Percentiles rank a stretch among this genome's conserved stretches.
These are phyloP conservation scores for Phoenix dactylifera DNA, from an alignment of 176 grass and related monocot species.

Conservation along the genomic window DNA sequence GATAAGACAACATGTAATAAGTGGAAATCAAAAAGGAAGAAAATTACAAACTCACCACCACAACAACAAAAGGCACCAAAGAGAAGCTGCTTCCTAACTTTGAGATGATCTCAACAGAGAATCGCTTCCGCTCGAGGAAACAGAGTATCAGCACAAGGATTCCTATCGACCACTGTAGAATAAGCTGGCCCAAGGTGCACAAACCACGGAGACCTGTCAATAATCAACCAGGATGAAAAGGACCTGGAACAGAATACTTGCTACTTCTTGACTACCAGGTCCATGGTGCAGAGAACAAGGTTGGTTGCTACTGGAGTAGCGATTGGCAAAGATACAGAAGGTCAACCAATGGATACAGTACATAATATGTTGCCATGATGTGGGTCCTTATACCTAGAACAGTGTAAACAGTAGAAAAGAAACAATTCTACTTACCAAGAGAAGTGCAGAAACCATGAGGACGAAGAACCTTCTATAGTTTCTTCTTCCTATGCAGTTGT, in stretches of 20 bases:
- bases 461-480: constrained; percentile 86
- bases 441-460: constrained; percentile 76
- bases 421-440: constrained; percentile 46
- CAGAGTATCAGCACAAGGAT: constrained; percentile 74
- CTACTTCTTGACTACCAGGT: constrained; percentile 21
- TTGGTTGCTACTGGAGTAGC: too few species aligned
- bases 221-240: constrained; percentile 57
- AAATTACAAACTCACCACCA: constrained; percentile 58
- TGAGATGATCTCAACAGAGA: constrained; percentile 62
- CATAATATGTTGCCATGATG: too few species aligned
- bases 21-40: background rate
- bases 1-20: background rate
- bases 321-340: too few species aligned
- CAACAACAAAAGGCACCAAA: constrained; percentile 72
- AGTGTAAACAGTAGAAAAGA: constrained; percentile 3
- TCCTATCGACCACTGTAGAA: constrained; percentile 74
- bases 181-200: constrained; percentile 85
- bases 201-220: constrained; percentile 64
- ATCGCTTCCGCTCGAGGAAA: constrained; percentile 62
- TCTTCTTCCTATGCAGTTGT: constrained; percentile 93
- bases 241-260: constrained; percentile 29
- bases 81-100: constrained; percentile 99
- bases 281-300: constrained; percentile 10
- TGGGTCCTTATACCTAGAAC: background rate
- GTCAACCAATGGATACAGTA: too few species aligned